phyloP scores from a whole-genome alignment of 805 yeast genomes.

The Starmera quercuum region DNA sequence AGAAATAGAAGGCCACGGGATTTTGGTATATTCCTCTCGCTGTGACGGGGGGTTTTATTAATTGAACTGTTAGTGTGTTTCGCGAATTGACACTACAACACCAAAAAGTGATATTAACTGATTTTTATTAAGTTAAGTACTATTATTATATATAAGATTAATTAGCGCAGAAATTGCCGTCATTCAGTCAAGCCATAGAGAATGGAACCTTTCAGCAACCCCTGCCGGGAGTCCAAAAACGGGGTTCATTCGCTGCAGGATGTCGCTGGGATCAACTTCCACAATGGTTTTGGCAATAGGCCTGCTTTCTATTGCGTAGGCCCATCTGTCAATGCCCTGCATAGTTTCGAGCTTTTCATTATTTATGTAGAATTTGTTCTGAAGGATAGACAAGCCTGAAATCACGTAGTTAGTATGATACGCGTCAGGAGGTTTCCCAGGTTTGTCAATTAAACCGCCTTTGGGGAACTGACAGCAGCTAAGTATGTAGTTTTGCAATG shows the following conservation, averaged over 20 bases:
- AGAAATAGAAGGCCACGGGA: too few species aligned
- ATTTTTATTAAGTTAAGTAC: too few species aligned
- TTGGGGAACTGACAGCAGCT: constrained; percentile 61
- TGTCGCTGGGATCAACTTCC: constrained; percentile 12
- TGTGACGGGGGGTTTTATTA: too few species aligned
- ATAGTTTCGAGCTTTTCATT: not conserved
- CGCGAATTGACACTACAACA: too few species aligned
- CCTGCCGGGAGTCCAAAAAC: constrained; percentile 50
- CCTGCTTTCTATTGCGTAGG: constrained; percentile 5
- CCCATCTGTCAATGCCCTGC: constrained; percentile 2
- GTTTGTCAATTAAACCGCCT: constrained; percentile 88
- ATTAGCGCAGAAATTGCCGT: too few species aligned
- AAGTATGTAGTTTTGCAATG: constrained; percentile 57
- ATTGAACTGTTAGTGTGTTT: too few species aligned
- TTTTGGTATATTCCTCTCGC: too few species aligned
- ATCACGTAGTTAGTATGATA: constrained; percentile 88
- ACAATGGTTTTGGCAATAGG: constrained; percentile 7
- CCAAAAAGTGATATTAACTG: too few species aligned
- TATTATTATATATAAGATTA: too few species aligned
- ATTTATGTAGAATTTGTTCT: constrained; percentile 9
- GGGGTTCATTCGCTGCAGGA: constrained; percentile 38
- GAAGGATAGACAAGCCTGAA: constrained; percentile 48
- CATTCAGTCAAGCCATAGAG: too few species aligned
- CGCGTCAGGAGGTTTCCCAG: constrained; percentile 71
- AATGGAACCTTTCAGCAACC: constrained; percentile 24